Conservation (phyloP, 129 eudicot species). For the Flaveria brownii region DNA sequence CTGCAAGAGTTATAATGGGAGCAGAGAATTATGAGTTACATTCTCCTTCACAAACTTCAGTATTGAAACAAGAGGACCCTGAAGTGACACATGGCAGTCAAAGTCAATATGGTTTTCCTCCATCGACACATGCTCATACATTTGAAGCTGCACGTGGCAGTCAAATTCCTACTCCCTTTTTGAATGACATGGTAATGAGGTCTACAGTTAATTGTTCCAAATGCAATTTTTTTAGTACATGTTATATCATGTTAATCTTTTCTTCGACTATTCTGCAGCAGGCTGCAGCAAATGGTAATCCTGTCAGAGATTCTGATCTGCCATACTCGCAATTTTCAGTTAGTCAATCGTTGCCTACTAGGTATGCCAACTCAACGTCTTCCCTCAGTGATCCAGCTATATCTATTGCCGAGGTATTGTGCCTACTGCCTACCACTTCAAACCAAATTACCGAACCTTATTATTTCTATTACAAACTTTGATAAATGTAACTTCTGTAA, state of each 20-base stretch:
- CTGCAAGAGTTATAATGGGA: conserved; percentile 39
- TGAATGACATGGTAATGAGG: conserved; percentile 59
- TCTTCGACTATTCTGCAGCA: conserved; percentile 22
- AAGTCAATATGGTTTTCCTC: conserved; percentile 68
- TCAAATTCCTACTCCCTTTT: conserved; percentile 63
- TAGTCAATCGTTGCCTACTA: conserved; percentile 62
- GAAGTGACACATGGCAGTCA: conserved; percentile 54
- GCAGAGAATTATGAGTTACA: conserved; percentile 57
- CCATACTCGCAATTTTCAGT: conserved; percentile 73
- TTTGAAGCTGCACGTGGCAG: conserved; percentile 33
- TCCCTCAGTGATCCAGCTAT: conserved; percentile 67
- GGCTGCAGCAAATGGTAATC: conserved; percentile 63
- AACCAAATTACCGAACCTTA: neutral
- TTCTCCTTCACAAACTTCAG: conserved; percentile 68
- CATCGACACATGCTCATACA: conserved; percentile 50
- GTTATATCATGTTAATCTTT: neutral
- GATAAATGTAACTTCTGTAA: neutral
- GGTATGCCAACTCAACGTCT: conserved; percentile 62
- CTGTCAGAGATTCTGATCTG: conserved; percentile 71
- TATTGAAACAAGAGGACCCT: conserved; percentile 62
- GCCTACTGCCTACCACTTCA: neutral
- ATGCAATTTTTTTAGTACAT: neutral
- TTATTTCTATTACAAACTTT: neutral
- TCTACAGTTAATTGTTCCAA: neutral
- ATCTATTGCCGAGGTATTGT: conserved; percentile 75